Percentiles rank a stretch among this genome's conserved stretches.
Conservation (phyloP, 352 stramenopile genomes). For the Phytophthora fragariae region DNA sequence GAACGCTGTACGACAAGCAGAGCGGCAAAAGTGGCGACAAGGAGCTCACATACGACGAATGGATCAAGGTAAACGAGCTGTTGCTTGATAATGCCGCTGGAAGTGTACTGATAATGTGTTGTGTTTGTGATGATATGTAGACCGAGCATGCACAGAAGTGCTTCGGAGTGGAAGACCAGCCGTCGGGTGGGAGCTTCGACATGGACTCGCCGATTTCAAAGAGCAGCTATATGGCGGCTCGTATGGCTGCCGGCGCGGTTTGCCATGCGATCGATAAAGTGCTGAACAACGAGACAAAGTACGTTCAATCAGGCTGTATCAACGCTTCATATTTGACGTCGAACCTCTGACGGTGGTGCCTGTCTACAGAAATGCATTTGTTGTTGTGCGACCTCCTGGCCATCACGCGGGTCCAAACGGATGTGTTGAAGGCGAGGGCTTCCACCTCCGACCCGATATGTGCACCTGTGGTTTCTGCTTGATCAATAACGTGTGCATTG, state of each 20-base stretch:
- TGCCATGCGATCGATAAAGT: slow-evolving; percentile 77
- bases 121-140: slow-evolving; percentile 24
- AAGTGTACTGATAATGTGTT: not conserved
- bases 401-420: slow-evolving; percentile 72
- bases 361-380: slow-evolving; percentile 64
- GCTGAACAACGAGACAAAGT: slow-evolving; percentile 58
- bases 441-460: slow-evolving; percentile 61
- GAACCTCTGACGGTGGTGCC: not conserved
- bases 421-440: slow-evolving; percentile 60
- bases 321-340: slow-evolving; percentile 3
- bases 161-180: slow-evolving; percentile 56
- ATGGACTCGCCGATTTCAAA: slow-evolving; percentile 73
- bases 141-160: slow-evolving; percentile 55
- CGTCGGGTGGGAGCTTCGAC: slow-evolving; percentile 62
- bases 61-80: slow-evolving; percentile 48
- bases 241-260: slow-evolving; percentile 63
- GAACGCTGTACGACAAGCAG: slow-evolving; percentile 44
- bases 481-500: slow-evolving; percentile 78
- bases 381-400: slow-evolving; percentile 62
- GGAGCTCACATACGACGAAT: slow-evolving; percentile 51
- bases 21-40: slow-evolving; percentile 19
- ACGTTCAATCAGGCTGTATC: slow-evolving; percentile 22
- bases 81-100: not conserved
- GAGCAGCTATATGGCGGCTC: slow-evolving; percentile 62
- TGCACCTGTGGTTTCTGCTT: slow-evolving; percentile 74